Percentiles rank a stretch among this genome's conserved stretches.
Conservation (phyloP, 2,329 filamentous ascomycete species). For the Epichloe festucae region DNA sequence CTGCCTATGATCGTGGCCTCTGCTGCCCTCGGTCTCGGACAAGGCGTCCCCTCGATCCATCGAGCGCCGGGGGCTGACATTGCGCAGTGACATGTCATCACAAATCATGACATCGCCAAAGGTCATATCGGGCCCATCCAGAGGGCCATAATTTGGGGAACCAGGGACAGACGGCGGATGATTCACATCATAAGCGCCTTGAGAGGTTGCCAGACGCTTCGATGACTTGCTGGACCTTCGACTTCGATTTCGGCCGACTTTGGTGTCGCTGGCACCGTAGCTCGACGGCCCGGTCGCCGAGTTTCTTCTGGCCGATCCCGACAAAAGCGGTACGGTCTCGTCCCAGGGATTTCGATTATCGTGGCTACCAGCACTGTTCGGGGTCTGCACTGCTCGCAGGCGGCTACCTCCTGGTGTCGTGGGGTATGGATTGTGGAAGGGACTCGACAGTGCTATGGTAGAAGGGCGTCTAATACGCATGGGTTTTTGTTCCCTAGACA, state of each 20-base stretch:
- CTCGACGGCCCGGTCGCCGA: slow-evolving; percentile 15
- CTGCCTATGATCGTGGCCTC: slow-evolving; percentile 16
- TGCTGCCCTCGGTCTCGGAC: slow-evolving; percentile 15
- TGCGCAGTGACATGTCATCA: slow-evolving; percentile 40
- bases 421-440: slow-evolving; percentile 22
- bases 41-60: slow-evolving; percentile 19
- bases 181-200: slow-evolving; percentile 45
- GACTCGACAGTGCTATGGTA: slow-evolving; percentile 24
- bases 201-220: slow-evolving; percentile 23
- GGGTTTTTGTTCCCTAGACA: slow-evolving; percentile 40
- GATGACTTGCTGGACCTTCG: slow-evolving; percentile 41
- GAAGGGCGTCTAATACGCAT: slow-evolving; percentile 53
- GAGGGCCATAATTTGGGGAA: slow-evolving; percentile 40
- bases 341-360: slow-evolving; percentile 29
- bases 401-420: slow-evolving; percentile 18
- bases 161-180: slow-evolving; percentile 56
- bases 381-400: slow-evolving; percentile 21
- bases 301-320: slow-evolving; percentile 17
- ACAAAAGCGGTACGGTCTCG: slow-evolving; percentile 43
- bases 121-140: slow-evolving; percentile 38
- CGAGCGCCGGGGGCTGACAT: slow-evolving; percentile 16
- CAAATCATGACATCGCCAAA: slow-evolving; percentile 61
- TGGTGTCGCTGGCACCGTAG: slow-evolving; percentile 32
- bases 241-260: slow-evolving; percentile 22
- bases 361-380: slow-evolving; percentile 35